Conservation (phyloP, 345 rosid genomes). For the Populus simonii region DNA sequence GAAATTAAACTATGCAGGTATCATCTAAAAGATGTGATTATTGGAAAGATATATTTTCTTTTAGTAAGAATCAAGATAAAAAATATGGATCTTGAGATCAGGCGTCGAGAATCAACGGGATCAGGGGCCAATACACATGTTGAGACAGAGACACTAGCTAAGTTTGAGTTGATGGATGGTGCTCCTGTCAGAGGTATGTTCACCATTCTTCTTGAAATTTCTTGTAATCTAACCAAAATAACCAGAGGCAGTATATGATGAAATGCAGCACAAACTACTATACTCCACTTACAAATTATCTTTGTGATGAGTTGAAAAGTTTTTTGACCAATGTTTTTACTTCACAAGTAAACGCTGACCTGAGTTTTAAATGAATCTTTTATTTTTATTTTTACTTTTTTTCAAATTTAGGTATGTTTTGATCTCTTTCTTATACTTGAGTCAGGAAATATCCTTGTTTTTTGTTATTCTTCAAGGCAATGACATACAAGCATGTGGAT, state of each 20-base stretch:
- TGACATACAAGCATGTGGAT: background rate
- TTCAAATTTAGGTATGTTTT: background rate
- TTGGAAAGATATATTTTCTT: slow-evolving; percentile 97
- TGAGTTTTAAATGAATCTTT: background rate
- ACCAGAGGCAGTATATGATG: background rate
- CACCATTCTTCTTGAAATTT: background rate
- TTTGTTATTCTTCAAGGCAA: background rate
- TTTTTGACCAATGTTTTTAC: background rate
- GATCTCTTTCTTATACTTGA: background rate
- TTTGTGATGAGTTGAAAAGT: background rate
- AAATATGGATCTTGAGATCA: slow-evolving; percentile 98
- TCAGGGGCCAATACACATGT: slow-evolving; percentile 94
- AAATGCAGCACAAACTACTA: background rate
- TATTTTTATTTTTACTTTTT: too few species aligned
- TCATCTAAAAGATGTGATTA: slow-evolving; percentile 91
- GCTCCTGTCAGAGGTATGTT: slow-evolving; percentile 93
- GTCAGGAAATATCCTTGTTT: background rate
- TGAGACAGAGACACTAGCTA: slow-evolving; percentile 96
- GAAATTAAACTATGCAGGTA: slow-evolving; percentile 52
- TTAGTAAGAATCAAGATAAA: slow-evolving; percentile 98
- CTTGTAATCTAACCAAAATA: background rate
- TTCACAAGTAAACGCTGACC: background rate
- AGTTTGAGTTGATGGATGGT: slow-evolving; percentile 98
- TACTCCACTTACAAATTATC: background rate
- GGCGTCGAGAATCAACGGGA: slow-evolving; percentile 96